These are phyloP conservation scores for Coemansia sp. DNA, from an alignment of 192 early-diverging fungal species.

Conservation along the genomic window DNA sequence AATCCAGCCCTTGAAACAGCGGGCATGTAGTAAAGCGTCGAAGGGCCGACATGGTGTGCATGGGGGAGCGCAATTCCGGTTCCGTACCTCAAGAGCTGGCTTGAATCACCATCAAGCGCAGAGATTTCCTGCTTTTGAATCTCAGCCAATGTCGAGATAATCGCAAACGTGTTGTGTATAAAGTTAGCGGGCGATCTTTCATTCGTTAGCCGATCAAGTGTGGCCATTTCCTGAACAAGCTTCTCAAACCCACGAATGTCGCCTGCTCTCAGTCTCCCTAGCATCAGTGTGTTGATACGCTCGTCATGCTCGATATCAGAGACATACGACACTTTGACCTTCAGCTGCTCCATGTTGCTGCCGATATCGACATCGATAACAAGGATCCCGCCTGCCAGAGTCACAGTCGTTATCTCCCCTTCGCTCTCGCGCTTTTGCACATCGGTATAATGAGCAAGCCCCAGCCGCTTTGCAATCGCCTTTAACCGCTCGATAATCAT, in stretches of 20 bases:
- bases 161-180: slow-evolving; percentile 48
- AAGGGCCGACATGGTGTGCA: slow-evolving; percentile 38
- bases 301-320: slow-evolving; percentile 44
- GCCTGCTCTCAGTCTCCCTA: slow-evolving; percentile 13
- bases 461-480: slow-evolving; percentile 32
- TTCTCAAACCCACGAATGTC: slow-evolving; percentile 43
- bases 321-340: slow-evolving; percentile 50
- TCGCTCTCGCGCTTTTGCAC: slow-evolving; percentile 12
- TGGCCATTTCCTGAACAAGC: slow-evolving; percentile 38
- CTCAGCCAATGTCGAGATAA: slow-evolving; percentile 33
- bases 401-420: slow-evolving; percentile 37
- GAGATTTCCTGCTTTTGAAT: slow-evolving; percentile 40
- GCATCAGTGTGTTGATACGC: slow-evolving; percentile 42
- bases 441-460: slow-evolving; percentile 44
- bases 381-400: slow-evolving; percentile 42
- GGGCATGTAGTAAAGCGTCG: slow-evolving; percentile 36
- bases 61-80: slow-evolving; percentile 45
- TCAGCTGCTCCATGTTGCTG: slow-evolving; percentile 5
- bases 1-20: slow-evolving; percentile 22
- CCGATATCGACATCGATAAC: slow-evolving; percentile 54
- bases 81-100: slow-evolving; percentile 24
- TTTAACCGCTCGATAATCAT: slow-evolving; percentile 34
- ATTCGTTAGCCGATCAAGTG: slow-evolving; percentile 33
- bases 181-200: slow-evolving; percentile 33
- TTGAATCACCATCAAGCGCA: slow-evolving; percentile 24